Evolutionary conservation across 129 eudicot genomes (phyloP), one percentile per base, ranked within the genome.

Genomic region (Kitagawia praeruptora): DNA sequence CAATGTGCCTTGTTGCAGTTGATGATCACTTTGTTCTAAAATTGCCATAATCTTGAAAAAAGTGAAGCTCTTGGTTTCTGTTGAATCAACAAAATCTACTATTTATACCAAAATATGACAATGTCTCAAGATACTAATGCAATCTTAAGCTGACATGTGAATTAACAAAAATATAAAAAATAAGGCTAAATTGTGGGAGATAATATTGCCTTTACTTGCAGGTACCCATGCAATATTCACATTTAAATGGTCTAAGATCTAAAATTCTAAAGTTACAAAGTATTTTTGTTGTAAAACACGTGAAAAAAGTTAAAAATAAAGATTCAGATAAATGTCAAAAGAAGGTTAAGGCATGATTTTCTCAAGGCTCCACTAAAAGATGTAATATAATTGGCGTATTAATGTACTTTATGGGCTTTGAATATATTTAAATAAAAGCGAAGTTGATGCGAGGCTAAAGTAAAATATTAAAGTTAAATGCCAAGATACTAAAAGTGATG

Each of bases 31-130:
- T 37, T 71, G 80, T 3, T 86, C 54, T 40, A 73, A 76, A 3
- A 83, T 40, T 53, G 87, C 84, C 85, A 84, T 84, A 19, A 70
- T 40, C 76, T 72, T 72, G 51, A 72, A 72, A 38, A 21, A 72
- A 23, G 53, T 3, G 3, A 23, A 10, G 31, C n/a, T 73, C n/a
- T 73, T 73, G 76, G 31, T 41, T 11, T 71, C 28, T 71, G 75
- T 41, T 73, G 27, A 73, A 23, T 73, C 27, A 11, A 14, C 49
- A 46, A 73, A 73, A 73, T 42, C 46, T 73, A 41, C 34, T 73
- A 42, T 73, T 40, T 42, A 73, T 73, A 73, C 45, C 6, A 4
- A 41, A 21, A 23, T 1, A 73, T 73, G 27, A 38, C 46, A 40
- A 25, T 70, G 75, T 71, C 28, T 40, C 2, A 16, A 37, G 73